Evolutionary conservation across 2,329 filamentous ascomycete genomes (phyloP).

Genomic region (Chaetomiaceae sp.): DNA sequence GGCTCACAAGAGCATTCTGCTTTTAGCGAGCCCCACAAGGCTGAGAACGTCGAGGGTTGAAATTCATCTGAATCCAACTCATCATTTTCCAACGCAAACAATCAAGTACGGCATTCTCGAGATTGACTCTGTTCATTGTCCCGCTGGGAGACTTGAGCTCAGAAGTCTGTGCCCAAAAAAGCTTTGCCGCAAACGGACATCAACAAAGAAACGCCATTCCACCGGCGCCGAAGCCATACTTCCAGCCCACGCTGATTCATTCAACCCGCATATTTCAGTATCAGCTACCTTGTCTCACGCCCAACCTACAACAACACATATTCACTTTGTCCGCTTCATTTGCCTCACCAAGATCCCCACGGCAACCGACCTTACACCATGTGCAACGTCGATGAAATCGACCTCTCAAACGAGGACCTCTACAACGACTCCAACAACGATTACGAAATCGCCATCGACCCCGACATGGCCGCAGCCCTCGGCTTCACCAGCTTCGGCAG

Average conservation of each 20-base stretch:
- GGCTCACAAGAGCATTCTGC: too few species aligned
- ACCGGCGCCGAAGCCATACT: background rate
- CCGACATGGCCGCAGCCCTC: constrained; percentile 63
- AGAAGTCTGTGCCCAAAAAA: background rate
- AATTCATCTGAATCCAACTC: background rate
- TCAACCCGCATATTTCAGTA: background rate
- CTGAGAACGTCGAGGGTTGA: constrained; percentile 12
- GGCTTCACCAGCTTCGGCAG: constrained; percentile 68
- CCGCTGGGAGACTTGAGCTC: background rate
- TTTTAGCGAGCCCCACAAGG: constrained; percentile 21
- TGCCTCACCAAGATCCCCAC: too few species aligned
- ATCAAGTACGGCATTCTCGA: too few species aligned
- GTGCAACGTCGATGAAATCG: constrained; percentile 11
- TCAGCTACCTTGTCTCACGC: background rate
- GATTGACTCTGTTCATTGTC: too few species aligned
- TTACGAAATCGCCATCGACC: constrained; percentile 25
- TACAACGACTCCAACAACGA: constrained; percentile 32
- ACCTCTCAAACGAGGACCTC: constrained; percentile 8
- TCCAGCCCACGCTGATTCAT: background rate
- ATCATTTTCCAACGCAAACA: background rate
- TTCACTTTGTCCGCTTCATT: background rate
- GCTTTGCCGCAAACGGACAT: constrained; percentile 2
- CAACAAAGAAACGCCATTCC: background rate
- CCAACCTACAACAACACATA: background rate
- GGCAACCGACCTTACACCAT: too few species aligned